Conservation (phyloP, 2,329 filamentous ascomycete genomes). For the Helotiales sp. region DNA sequence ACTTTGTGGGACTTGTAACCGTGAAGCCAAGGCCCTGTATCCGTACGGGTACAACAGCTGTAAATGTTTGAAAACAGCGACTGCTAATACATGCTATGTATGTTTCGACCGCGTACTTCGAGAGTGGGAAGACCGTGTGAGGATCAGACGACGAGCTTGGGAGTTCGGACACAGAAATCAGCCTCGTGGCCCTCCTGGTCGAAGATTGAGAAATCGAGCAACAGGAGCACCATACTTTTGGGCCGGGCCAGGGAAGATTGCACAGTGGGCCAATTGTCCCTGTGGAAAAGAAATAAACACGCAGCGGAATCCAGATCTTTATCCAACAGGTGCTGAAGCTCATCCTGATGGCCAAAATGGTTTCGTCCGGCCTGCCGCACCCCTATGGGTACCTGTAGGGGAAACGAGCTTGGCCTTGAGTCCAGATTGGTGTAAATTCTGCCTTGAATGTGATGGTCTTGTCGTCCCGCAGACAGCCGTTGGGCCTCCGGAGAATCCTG, state of each 20-base stretch:
- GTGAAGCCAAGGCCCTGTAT: not conserved
- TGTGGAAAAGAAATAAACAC: not conserved
- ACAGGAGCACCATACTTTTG: not conserved
- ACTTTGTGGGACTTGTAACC: not conserved
- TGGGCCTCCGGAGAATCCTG: not conserved
- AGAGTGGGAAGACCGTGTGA: not conserved
- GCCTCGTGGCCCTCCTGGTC: too few relatives aligned
- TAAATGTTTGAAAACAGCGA: not conserved
- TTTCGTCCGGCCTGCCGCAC: not conserved
- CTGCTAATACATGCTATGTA: not conserved
- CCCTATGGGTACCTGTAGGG: too few relatives aligned
- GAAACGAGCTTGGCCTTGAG: not conserved
- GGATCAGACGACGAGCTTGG: not conserved
- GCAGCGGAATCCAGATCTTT: not conserved
- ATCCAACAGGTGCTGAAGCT: not conserved
- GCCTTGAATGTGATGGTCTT: not conserved
- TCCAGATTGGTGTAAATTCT: not conserved
- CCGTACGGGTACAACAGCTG: not conserved
- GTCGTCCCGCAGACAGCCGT: not conserved
- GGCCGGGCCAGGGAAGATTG: not conserved
- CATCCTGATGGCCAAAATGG: not conserved
- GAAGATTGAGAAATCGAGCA: not conserved
- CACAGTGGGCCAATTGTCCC: not conserved
- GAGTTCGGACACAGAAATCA: not conserved
- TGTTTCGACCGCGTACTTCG: not conserved